Evolutionary conservation across 1,139 yeast genomes (phyloP).

Genomic region (Taphrina communis): DNA sequence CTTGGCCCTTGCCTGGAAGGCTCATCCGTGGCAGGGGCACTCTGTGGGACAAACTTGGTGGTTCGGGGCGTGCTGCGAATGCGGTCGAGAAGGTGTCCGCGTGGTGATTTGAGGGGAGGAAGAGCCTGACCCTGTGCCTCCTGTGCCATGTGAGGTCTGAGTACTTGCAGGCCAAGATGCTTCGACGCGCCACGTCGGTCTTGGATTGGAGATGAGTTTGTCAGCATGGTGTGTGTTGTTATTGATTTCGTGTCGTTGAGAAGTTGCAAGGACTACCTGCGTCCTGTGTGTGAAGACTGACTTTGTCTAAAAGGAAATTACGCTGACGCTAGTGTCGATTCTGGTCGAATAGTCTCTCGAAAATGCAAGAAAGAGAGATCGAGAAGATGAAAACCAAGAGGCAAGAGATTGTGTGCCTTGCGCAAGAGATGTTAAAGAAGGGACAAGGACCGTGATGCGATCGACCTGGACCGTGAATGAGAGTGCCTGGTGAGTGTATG

Average conservation of each 20-base stretch:
- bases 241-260: not conserved
- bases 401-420: no score
- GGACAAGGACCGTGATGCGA: not conserved
- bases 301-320: not conserved
- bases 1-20: not conserved
- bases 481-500: not conserved
- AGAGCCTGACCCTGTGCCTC: not conserved
- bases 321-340: constrained; percentile 9
- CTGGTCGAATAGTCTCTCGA: not conserved
- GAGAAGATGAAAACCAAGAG: not conserved
- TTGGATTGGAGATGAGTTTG: not conserved
- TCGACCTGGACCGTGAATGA: constrained; percentile 20
- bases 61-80: constrained; percentile 22
- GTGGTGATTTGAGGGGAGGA: constrained; percentile 24
- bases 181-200: constrained; percentile 21
- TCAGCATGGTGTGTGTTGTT: not conserved
- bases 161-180: constrained; percentile 7
- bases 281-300: not conserved
- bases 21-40: not conserved
- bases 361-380: not conserved
- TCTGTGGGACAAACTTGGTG: constrained; percentile 13
- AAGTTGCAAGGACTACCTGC: constrained; percentile 7
- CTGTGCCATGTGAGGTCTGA: not conserved
- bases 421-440: no score
- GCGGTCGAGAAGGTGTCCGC: constrained; percentile 32